Evolutionary conservation across 306 rosid species (phyloP), one percentile per base, ranked within the genome.

Genomic region (Casuarina cunninghamiana): DNA sequence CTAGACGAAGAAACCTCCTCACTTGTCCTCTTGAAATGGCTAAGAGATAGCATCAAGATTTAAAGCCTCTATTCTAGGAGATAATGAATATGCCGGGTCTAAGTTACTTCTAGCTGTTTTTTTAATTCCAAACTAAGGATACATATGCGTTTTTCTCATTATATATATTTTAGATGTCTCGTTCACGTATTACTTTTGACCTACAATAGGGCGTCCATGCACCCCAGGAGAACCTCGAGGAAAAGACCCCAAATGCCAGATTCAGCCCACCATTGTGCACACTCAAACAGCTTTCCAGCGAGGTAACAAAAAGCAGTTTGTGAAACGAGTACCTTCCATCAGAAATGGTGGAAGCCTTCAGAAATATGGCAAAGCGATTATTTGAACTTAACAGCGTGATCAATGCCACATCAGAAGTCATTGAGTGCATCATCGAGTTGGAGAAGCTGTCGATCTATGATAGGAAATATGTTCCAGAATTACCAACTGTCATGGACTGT

Each of bases 331-430:
- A 19, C 91, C 98, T 0, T 26, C 43, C 1, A 83, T 93, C 71
- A 53, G 82, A 3, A 88, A 76, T 51, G 89, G 86, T 0, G 42
- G 72, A 1, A 21, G 76, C 10, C 19, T 88, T 19, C 73, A 43
- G 5, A 89, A 88, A 55, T 85, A 87, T 16, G 76, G 83, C 17
- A 74, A 77, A 37, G 79, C 83, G 2, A 75, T 89, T 0, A 19
- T 21, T 84, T 19, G 98, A 90, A 43, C 65, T 91, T n/a, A 89
- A 83, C 84, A 86, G 73, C 67, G 65, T 91, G 53, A 73, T 89
- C 66, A 88, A 86, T 57, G 83, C 82, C 2, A 78, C 86, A 0
- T 17, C 88, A 77, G 86, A 80, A 44, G 89, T 87, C 73, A 83
- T 90, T 17, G 79, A 82, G 61, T 21, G 80, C 63, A 51, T 93